These are phyloP conservation scores for Aspergillus puulaauensis DNA, from an alignment of 2,329 filamentous ascomycete genomes.

Conservation along the genomic window DNA sequence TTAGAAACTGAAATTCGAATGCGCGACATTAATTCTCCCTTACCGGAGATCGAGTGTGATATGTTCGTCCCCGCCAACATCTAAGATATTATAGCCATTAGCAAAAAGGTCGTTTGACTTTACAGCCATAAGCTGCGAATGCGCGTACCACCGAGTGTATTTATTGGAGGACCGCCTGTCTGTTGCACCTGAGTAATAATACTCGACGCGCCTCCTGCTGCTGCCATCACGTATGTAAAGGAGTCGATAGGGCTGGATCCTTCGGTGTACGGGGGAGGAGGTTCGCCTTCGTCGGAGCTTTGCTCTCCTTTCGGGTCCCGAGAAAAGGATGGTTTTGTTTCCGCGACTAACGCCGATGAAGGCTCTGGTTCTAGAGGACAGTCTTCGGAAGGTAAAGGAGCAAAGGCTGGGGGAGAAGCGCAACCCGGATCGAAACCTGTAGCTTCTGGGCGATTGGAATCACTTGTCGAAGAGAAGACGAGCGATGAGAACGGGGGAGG, in stretches of 20 bases:
- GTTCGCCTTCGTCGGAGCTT: slow-evolving; percentile 76
- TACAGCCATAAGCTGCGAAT: neutral
- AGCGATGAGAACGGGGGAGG: slow-evolving; percentile 66
- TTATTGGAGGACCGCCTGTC: slow-evolving; percentile 78
- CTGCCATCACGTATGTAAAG: slow-evolving; percentile 97
- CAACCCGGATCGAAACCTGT: slow-evolving; percentile 50
- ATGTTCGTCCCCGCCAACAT: slow-evolving; percentile 86
- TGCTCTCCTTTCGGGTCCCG: slow-evolving; percentile 76
- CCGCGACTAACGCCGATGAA: slow-evolving; percentile 57
- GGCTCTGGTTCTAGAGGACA: slow-evolving; percentile 47
- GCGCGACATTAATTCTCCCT: slow-evolving; percentile 26
- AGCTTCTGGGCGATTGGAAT: slow-evolving; percentile 40
- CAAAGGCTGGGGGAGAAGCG: slow-evolving; percentile 50
- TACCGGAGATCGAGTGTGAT: slow-evolving; percentile 94
- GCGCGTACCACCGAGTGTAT: slow-evolving; percentile 75
- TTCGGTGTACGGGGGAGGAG: slow-evolving; percentile 92
- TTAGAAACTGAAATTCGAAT: slow-evolving; percentile 16
- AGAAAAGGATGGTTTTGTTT: slow-evolving; percentile 84
- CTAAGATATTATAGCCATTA: slow-evolving; percentile 39
- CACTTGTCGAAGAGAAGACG: slow-evolving; percentile 52
- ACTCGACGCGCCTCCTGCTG: slow-evolving; percentile 93
- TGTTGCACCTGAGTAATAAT: slow-evolving; percentile 99
- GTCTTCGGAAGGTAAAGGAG: slow-evolving; percentile 52
- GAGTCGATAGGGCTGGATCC: slow-evolving; percentile 87
- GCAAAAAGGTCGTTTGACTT: slow-evolving; percentile 11